phyloP scores from a whole-genome alignment of 352 stramenopile genomes.

The Blastocystis sp. region DNA sequence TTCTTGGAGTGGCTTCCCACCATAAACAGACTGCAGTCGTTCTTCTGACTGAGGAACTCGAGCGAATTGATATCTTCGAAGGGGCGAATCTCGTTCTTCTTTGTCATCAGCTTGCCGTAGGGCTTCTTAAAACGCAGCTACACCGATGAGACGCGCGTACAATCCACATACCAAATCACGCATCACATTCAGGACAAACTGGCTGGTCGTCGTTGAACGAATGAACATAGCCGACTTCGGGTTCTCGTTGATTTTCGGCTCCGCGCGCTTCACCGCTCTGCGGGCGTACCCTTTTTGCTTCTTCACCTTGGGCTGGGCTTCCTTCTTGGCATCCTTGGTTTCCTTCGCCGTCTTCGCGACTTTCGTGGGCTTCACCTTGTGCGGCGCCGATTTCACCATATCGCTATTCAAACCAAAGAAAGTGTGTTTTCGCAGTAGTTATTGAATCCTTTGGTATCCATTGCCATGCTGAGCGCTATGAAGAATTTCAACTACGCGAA shows the following conservation, averaged over 20 bases:
- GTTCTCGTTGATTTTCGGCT: constrained; percentile 86
- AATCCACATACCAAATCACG: constrained; percentile 76
- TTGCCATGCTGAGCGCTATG: neutral
- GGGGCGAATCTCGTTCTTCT: constrained; percentile 88
- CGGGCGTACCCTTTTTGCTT: constrained; percentile 78
- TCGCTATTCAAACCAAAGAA: neutral
- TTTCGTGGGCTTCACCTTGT: neutral
- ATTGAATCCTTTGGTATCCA: neutral
- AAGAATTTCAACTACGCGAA: constrained; percentile 69
- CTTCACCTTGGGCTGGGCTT: constrained; percentile 67
- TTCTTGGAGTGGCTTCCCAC: constrained; percentile 97
- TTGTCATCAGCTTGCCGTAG: constrained; percentile 75
- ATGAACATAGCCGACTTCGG: constrained; percentile 84
- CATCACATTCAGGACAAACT: constrained; percentile 80
- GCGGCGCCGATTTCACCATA: neutral
- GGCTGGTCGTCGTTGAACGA: constrained; percentile 83
- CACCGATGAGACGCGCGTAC: neutral
- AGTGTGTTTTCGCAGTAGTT: neutral
- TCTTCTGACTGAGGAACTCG: constrained; percentile 91
- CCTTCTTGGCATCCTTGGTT: constrained; percentile 19
- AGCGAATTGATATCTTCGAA: constrained; percentile 87
- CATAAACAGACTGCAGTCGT: constrained; percentile 92
- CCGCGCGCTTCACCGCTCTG: constrained; percentile 81
- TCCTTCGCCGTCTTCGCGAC: neutral
- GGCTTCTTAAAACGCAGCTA: constrained; percentile 65